Conservation (phyloP, 768 basidiomycete species). For the Suillus spraguei region DNA sequence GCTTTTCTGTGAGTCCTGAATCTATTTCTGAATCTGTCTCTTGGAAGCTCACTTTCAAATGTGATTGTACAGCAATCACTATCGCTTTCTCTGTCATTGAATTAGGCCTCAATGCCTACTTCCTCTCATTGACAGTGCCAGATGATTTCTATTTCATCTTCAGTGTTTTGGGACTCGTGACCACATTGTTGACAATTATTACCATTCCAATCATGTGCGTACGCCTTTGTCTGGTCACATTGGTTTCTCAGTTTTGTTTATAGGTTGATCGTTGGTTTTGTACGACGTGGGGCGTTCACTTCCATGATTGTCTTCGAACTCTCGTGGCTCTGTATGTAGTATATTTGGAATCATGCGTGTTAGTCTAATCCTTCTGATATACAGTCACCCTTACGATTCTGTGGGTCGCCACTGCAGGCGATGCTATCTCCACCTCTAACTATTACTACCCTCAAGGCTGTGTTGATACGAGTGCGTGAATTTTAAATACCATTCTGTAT, state of each 20-base stretch:
- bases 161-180: constrained; percentile 32
- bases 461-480: constrained; percentile 10
- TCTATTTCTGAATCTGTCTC: not conserved
- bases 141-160: constrained; percentile 26
- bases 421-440: constrained; percentile 19
- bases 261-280: constrained; percentile 38
- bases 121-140: constrained; percentile 25
- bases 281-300: constrained; percentile 39
- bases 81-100: constrained; percentile 33
- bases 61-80: constrained; percentile 15
- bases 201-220: constrained; percentile 33
- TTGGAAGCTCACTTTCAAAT: constrained; percentile 11
- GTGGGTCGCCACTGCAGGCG: constrained; percentile 41
- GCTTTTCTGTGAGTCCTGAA: constrained; percentile 24
- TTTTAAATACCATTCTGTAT: not conserved
- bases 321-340: constrained; percentile 37
- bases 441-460: constrained; percentile 18
- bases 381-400: constrained; percentile 38
- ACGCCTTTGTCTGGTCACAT: not conserved
- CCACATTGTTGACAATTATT: constrained; percentile 29
- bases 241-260: constrained; percentile 4
- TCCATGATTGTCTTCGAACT: constrained; percentile 43
- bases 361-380: not conserved
- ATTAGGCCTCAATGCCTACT: constrained; percentile 30
- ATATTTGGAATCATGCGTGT: not conserved